Evolutionary conservation across 805 yeast species (phyloP).

Genomic region (Candida alai): DNA sequence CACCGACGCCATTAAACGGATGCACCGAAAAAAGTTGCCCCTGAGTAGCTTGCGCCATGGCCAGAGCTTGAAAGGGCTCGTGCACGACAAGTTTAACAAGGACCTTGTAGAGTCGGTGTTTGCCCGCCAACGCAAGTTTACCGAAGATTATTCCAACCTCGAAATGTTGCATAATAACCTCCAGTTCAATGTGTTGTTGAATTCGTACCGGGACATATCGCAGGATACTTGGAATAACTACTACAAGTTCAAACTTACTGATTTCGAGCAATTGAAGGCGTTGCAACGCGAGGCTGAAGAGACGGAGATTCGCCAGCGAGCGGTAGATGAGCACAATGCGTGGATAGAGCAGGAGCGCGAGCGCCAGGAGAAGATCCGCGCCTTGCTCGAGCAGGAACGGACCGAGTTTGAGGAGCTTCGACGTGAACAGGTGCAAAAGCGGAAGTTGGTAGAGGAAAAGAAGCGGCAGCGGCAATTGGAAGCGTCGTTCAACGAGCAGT

Average conservation of each 20-base stretch:
- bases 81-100: conserved; percentile 30
- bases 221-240: conserved; percentile 37
- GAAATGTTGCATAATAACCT: conserved; percentile 43
- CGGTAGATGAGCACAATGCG: conserved; percentile 4
- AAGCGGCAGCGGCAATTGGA: conserved; percentile 12
- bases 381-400: conserved; percentile 8
- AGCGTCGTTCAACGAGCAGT: conserved; percentile 10
- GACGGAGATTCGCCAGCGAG: conserved; percentile 11
- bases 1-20: conserved; percentile 6
- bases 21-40: conserved; percentile 7
- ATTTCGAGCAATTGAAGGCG: conserved; percentile 33
- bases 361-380: conserved; percentile 8
- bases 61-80: conserved; percentile 33
- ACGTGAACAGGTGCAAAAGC: conserved; percentile 13
- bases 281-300: conserved; percentile 12
- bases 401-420: conserved; percentile 7
- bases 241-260: conserved; percentile 35
- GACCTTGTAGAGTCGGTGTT: conserved; percentile 27
- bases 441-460: conserved; percentile 14
- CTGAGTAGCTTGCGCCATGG: conserved; percentile 12
- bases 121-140: conserved; percentile 24
- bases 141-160: conserved; percentile 35
- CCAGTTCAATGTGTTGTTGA: conserved; percentile 37
- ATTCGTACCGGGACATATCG: conserved; percentile 37
- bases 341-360: conserved; percentile 11